Evolutionary conservation across 1,139 yeast species (phyloP).

Genomic region (Fermentozyma sake): DNA sequence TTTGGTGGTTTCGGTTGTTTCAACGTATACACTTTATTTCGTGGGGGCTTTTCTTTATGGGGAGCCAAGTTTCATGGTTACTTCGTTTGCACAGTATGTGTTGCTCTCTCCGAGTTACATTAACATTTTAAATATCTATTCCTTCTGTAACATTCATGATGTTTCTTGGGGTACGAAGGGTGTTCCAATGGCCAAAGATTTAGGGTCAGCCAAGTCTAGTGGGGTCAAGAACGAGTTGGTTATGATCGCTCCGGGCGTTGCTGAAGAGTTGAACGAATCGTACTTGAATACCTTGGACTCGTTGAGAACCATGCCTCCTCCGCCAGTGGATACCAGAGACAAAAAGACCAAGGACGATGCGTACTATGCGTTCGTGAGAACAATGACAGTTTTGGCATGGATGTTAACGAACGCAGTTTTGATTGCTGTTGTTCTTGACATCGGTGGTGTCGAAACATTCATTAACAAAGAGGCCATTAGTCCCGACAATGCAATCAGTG

Average conservation of each 20-base stretch:
- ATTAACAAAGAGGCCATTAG: slow-evolving; percentile 16
- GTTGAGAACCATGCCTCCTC: slow-evolving; percentile 26
- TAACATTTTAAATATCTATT: slow-evolving; percentile 75
- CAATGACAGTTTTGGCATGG: slow-evolving; percentile 45
- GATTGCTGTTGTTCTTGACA: slow-evolving; percentile 38
- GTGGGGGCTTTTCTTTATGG: slow-evolving; percentile 70
- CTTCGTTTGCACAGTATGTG: slow-evolving; percentile 67
- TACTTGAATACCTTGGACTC: slow-evolving; percentile 50
- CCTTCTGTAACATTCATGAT: slow-evolving; percentile 83
- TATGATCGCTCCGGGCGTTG: slow-evolving; percentile 62
- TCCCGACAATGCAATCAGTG: slow-evolving; percentile 27
- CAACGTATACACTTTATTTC: slow-evolving; percentile 80
- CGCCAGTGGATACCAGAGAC: slow-evolving; percentile 15
- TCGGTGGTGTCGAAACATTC: slow-evolving; percentile 36
- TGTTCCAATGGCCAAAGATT: slow-evolving; percentile 56
- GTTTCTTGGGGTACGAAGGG: slow-evolving; percentile 89
- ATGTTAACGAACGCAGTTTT: slow-evolving; percentile 42
- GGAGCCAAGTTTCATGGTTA: slow-evolving; percentile 77
- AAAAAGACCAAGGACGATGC: slow-evolving; percentile 32
- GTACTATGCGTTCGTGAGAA: slow-evolving; percentile 43
- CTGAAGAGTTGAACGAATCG: slow-evolving; percentile 56
- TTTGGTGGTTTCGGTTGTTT: slow-evolving; percentile 75
- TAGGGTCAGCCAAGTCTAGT: slow-evolving; percentile 62
- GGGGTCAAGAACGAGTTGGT: slow-evolving; percentile 61
- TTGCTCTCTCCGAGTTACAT: slow-evolving; percentile 72